These are phyloP conservation scores for Fusarium bactridioides DNA, from an alignment of 2,329 filamentous ascomycete species.

Conservation along the genomic window DNA sequence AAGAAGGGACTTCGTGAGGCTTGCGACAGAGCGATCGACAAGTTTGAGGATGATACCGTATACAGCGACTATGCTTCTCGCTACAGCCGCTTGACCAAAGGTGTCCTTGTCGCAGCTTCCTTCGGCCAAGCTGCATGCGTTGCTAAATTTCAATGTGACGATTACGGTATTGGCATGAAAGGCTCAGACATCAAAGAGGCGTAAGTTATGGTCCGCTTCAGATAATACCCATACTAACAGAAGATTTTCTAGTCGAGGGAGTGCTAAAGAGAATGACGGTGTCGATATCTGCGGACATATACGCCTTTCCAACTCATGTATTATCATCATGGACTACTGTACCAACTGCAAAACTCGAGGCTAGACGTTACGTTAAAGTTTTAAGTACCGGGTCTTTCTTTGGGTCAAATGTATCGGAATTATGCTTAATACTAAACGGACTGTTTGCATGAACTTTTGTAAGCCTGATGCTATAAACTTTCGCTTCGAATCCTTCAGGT, in stretches of 20 bases:
- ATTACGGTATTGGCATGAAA: slow-evolving; percentile 19
- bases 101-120: background rate
- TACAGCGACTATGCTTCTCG: slow-evolving; percentile 3
- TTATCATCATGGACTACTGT: slow-evolving; percentile 13
- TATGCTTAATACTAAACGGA: background rate
- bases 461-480: background rate
- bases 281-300: slow-evolving; percentile 12
- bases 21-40: slow-evolving; percentile 2
- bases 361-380: background rate
- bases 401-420: fast-evolving
- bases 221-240: background rate
- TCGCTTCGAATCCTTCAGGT: background rate
- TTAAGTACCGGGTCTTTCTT: no score
- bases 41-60: background rate
- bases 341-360: background rate
- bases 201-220: background rate
- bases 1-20: background rate
- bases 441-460: no score
- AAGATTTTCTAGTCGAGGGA: background rate
- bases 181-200: background rate
- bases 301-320: slow-evolving; percentile 8
- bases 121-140: background rate
- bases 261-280: background rate
- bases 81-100: background rate
- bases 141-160: slow-evolving; percentile 13